A percentile compares a stretch with the other conserved stretches of the same genome.
phyloP scores from a whole-genome alignment of 495 filamentous ascomycete species.

The Alectoria sarmentosa region DNA sequence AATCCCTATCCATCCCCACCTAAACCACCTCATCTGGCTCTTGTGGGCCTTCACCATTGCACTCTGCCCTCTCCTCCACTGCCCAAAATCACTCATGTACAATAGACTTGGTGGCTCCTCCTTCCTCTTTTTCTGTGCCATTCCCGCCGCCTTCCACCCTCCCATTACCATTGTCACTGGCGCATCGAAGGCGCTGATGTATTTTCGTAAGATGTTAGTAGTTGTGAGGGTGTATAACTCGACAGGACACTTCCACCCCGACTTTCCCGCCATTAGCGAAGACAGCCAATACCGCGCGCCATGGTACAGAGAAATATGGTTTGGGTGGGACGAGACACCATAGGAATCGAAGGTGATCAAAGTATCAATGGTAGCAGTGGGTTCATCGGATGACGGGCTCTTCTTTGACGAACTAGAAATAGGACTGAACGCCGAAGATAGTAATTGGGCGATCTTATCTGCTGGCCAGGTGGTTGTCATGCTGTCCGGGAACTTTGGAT shows the following conservation, averaged over 20 bases:
- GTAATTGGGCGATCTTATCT: conserved; percentile 57
- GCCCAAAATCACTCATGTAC: conserved; percentile 57
- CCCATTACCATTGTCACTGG: conserved; percentile 50
- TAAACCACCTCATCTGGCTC: conserved; percentile 98
- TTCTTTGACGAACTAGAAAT: background rate
- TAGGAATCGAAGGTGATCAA: conserved; percentile 79
- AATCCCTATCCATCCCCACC: conserved; percentile 89
- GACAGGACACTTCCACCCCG: conserved; percentile 64
- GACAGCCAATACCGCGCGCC: conserved; percentile 68
- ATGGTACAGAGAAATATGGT: conserved; percentile 81
- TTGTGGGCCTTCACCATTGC: conserved; percentile 85
- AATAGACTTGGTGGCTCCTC: conserved; percentile 50
- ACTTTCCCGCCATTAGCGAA: conserved; percentile 52
- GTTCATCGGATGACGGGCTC: conserved; percentile 24
- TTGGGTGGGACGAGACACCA: conserved; percentile 81
- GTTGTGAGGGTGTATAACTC: conserved; percentile 75
- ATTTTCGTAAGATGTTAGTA: conserved; percentile 68
- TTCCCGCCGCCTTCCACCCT: conserved; percentile 35
- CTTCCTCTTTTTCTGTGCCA: conserved; percentile 24
- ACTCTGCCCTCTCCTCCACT: conserved; percentile 60
- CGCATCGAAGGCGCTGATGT: conserved; percentile 66
- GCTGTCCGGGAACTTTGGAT: conserved; percentile 72
- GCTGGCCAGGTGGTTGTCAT: conserved; percentile 72
- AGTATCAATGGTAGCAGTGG: conserved; percentile 62
- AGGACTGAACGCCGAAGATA: conserved; percentile 39